Evolutionary conservation across 116 monocot genomes (phyloP).

Genomic region (Posidonia oceanica): DNA sequence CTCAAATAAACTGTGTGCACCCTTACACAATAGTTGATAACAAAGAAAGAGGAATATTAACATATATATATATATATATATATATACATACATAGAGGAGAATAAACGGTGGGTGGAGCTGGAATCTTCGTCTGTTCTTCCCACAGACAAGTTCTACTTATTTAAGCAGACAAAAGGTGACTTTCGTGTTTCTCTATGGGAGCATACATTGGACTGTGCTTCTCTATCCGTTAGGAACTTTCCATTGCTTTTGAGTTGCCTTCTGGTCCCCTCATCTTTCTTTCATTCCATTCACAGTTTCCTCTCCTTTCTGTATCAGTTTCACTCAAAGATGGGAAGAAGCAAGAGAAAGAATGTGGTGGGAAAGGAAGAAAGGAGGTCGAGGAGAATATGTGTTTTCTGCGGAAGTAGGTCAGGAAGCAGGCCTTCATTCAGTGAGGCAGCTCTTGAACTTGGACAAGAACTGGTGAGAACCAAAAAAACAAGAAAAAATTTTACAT

Average conservation of each 20-base stretch:
- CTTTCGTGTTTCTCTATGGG: too few species aligned
- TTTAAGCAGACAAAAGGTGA: neutral
- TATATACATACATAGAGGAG: too few species aligned
- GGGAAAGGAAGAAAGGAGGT: neutral
- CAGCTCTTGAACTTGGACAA: constrained; percentile 10
- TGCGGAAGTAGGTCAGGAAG: constrained; percentile 11
- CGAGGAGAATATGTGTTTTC: constrained; percentile 11
- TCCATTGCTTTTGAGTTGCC: neutral
- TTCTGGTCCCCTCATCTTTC: neutral
- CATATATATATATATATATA: too few species aligned
- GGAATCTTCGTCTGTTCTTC: neutral
- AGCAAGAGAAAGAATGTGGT: neutral
- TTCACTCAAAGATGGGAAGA: neutral
- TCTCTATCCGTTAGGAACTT: neutral
- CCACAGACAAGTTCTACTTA: neutral
- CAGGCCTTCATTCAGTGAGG: constrained; percentile 6
- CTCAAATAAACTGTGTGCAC: too few species aligned
- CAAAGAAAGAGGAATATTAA: too few species aligned
- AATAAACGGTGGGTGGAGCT: neutral
- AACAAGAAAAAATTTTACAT: neutral
- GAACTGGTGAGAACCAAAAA: neutral
- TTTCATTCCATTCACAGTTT: neutral
- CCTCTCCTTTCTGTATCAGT: neutral
- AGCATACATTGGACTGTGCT: neutral
- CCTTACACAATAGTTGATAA: too few species aligned